phyloP scores from a whole-genome alignment of 2,329 filamentous ascomycete species.

The Fusarium sublunatum region DNA sequence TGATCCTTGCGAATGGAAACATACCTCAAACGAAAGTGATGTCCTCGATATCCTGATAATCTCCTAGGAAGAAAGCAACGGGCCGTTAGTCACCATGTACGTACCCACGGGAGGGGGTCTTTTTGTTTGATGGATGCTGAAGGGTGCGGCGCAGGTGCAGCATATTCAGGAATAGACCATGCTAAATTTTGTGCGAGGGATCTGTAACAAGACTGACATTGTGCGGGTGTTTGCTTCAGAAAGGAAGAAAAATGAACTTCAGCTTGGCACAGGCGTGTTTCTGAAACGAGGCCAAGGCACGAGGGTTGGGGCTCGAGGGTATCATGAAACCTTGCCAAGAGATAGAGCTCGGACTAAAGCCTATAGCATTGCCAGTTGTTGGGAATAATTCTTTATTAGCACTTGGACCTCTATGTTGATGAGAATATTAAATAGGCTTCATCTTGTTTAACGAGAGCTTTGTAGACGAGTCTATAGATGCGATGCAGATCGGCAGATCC shows the following conservation, averaged over 20 bases:
- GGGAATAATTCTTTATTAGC: conserved; percentile 1
- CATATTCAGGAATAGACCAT: conserved; percentile 39
- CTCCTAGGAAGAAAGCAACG: conserved; percentile 11
- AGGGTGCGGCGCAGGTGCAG: conserved; percentile 21
- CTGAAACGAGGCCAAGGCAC: conserved; percentile 35
- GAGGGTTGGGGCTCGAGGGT: conserved; percentile 7
- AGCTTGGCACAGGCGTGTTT: conserved; percentile 19
- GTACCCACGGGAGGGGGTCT: conserved; percentile 1
- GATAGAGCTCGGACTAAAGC: conserved; percentile 35
- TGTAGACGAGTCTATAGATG: no score
- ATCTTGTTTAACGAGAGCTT: no score
- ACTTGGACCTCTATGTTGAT: conserved; percentile 8
- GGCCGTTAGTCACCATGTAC: conserved; percentile 1
- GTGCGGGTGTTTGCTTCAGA: neutral
- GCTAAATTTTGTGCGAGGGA: conserved; percentile 22
- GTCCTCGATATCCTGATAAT: conserved; percentile 12
- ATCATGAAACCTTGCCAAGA: conserved; percentile 33
- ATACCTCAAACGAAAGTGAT: conserved; percentile 16
- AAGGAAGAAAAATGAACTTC: conserved; percentile 3
- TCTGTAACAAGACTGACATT: neutral
- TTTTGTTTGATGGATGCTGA: conserved; percentile 23
- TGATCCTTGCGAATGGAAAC: conserved; percentile 20
- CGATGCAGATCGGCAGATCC: no score
- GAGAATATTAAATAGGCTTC: neutral
- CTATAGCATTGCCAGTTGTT: conserved; percentile 14